Conservation (phyloP, 331 rosid species). For the Prunus yedoensis region DNA sequence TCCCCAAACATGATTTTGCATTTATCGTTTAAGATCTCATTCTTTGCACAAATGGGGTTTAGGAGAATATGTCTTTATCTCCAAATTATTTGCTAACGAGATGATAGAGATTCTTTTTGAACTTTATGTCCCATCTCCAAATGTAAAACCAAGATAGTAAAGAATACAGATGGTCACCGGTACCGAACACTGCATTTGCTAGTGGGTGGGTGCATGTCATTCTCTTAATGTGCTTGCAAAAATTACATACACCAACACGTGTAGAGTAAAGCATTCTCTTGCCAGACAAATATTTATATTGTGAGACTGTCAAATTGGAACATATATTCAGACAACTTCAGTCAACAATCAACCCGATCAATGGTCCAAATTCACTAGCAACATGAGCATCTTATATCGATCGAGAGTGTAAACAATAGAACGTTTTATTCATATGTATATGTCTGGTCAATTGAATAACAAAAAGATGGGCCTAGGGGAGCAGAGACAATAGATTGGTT, state of each 20-base stretch:
- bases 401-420: no score
- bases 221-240: neutral
- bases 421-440: neutral
- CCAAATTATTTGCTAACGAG: neutral
- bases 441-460: neutral
- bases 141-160: neutral
- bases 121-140: neutral
- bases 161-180: neutral
- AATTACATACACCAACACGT: neutral
- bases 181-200: neutral
- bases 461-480: neutral
- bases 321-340: no score
- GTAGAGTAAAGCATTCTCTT: no score
- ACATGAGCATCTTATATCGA: no score
- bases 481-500: neutral
- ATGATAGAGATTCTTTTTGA: neutral
- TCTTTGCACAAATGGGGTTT: neutral
- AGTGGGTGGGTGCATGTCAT: constrained; percentile 13
- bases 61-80: neutral
- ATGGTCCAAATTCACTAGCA: neutral
- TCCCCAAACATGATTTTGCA: neutral
- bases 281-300: neutral
- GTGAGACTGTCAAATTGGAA: no score
- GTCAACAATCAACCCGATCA: neutral
- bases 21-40: neutral